phyloP scores from a whole-genome alignment of 805 yeast genomes.

The Clavispora santaluciae region DNA sequence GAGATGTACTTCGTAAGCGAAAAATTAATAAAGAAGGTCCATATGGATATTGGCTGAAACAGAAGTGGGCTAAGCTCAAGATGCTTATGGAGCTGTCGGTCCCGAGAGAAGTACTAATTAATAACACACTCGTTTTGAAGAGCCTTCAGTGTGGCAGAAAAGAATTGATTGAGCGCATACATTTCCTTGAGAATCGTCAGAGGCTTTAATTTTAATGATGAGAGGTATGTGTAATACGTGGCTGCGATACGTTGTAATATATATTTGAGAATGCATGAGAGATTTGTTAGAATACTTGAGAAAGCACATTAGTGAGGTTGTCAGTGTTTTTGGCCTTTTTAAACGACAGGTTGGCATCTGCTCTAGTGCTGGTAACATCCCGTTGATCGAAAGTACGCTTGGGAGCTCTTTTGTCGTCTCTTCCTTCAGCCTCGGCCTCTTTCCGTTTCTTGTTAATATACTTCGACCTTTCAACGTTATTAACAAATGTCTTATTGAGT shows the following conservation, averaged over 20 bases:
- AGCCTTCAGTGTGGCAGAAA: slow-evolving; percentile 23
- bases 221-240: neutral
- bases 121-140: slow-evolving; percentile 23
- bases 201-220: neutral
- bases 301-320: slow-evolving; percentile 45
- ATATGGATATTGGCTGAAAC: slow-evolving; percentile 22
- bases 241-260: neutral
- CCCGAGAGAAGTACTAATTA: slow-evolving; percentile 22
- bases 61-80: slow-evolving; percentile 30
- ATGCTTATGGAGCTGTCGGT: slow-evolving; percentile 26
- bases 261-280: neutral
- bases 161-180: slow-evolving; percentile 29
- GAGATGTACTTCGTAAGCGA: slow-evolving; percentile 11
- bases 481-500: slow-evolving; percentile 76
- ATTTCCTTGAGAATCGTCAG: slow-evolving; percentile 6
- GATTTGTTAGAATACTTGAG: slow-evolving; percentile 45
- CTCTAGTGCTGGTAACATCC: slow-evolving; percentile 59
- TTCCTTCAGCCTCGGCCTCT: slow-evolving; percentile 10
- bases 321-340: slow-evolving; percentile 39
- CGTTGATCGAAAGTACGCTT: slow-evolving; percentile 65
- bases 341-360: slow-evolving; percentile 49
- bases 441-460: slow-evolving; percentile 55
- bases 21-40: neutral
- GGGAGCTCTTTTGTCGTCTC: neutral
- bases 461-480: slow-evolving; percentile 81